phyloP scores from a whole-genome alignment of 1,284 basidiomycete genomes.

The Apiotrichum domesticum region DNA sequence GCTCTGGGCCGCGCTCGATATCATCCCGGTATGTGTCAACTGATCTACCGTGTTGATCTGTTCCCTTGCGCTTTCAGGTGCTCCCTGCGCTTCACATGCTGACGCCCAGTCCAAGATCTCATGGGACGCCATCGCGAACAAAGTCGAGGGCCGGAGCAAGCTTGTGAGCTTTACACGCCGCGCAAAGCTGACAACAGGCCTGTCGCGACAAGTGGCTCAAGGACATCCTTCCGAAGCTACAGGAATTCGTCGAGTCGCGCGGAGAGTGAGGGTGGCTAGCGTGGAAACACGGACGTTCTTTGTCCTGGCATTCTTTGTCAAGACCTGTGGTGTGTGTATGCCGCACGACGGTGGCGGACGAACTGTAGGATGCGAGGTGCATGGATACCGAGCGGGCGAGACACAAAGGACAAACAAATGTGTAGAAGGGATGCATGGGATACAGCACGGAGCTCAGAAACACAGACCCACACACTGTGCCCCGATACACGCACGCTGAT shows the following conservation, averaged over 20 bases:
- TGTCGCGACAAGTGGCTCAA: conserved; percentile 21
- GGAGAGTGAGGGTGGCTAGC: background rate
- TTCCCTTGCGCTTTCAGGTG: no score
- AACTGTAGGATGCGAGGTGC: no score
- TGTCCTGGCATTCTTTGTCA: no score
- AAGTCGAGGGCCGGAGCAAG: conserved; percentile 23
- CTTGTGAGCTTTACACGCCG: conserved; percentile 9
- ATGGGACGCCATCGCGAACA: background rate
- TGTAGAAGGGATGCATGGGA: no score
- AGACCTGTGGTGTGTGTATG: no score
- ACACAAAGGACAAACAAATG: no score
- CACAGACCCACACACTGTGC: no score
- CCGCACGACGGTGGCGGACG: no score
- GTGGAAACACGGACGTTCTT: background rate
- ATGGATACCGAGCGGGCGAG: no score
- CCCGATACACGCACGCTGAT: no score
- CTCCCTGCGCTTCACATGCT: background rate
- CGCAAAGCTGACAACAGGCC: conserved; percentile 11
- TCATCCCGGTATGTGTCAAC: conserved; percentile 1
- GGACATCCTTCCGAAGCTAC: conserved; percentile 19
- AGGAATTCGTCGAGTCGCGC: conserved; percentile 18
- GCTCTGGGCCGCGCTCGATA: conserved; percentile 7
- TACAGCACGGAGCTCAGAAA: no score
- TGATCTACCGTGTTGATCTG: background rate
- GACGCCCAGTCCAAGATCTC: conserved; percentile 2